Evolutionary conservation across 106 monocot species (phyloP).

Genomic region (Apostasia shenzhenica): DNA sequence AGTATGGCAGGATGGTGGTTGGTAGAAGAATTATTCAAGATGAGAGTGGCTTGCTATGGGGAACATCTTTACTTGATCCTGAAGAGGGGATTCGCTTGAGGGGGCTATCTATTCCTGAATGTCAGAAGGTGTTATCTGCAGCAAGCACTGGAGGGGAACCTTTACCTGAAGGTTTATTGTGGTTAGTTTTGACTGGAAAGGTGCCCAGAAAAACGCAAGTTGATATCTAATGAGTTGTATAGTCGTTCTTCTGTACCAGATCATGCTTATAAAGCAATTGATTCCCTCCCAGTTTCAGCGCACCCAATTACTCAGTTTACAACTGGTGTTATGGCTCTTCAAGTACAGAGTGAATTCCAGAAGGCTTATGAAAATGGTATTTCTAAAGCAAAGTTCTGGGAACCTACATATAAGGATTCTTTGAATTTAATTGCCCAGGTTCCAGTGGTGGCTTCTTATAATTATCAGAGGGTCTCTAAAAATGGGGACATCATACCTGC

Average conservation of each 20-base stretch:
- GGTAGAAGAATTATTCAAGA: conserved; percentile 99
- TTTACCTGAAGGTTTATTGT: conserved; percentile 90
- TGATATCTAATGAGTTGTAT: conserved; percentile 71
- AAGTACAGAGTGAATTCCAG: conserved; percentile 78
- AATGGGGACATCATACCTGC: conserved; percentile 58
- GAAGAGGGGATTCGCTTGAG: conserved; percentile 99
- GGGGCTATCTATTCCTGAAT: conserved; percentile 96
- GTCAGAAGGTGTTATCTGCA: conserved; percentile 83
- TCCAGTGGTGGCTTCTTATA: conserved; percentile 81
- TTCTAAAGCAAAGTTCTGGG: conserved; percentile 87
- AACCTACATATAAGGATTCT: conserved; percentile 90
- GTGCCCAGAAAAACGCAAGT: conserved; percentile 93
- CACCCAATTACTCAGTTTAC: conserved; percentile 97
- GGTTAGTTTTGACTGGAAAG: conserved; percentile 99
- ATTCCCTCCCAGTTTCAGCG: conserved; percentile 72
- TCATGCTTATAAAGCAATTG: conserved; percentile 84
- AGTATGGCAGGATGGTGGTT: conserved; percentile 81
- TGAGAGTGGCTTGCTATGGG: conserved; percentile 92
- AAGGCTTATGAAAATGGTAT: conserved; percentile 94
- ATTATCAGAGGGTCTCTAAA: conserved; percentile 88
- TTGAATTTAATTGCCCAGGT: conserved; percentile 84
- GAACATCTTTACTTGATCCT: conserved; percentile 91
- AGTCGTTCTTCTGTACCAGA: conserved; percentile 77
- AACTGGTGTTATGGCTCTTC: conserved; percentile 78
- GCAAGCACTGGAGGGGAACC: conserved; percentile 75